Evolutionary conservation across 495 filamentous ascomycete species (phyloP), one percentile per base, ranked within the genome.

Genomic region (Talaromyces adpressus): DNA sequence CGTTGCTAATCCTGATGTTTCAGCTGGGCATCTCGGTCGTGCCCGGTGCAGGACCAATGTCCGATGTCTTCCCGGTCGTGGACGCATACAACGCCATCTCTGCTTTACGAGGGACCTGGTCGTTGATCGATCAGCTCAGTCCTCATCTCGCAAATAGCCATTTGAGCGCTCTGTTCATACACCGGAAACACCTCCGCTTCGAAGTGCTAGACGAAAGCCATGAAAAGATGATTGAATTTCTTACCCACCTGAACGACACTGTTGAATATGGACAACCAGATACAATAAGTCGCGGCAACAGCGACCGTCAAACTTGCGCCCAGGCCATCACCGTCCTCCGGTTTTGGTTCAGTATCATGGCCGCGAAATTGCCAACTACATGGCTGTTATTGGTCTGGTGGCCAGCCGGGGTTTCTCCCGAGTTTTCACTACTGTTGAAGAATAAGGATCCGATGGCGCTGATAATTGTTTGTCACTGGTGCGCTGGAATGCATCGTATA

Each of bases 321-420:
- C 60, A 62, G 41, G 60, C 60, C 3, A 62, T 62, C 60, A 62
- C 60, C 29, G 60, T 62, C 2, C 60, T 62, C 22, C 60, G 60
- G 9, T 62, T 62, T 32, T 62, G 60, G 60, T 62, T 51, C 47
- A 51, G 39, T 25, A 53, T 62, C 45, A 47, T 62, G 60, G 60
- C 60, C 23, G 60, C 60, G 12, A 47, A 62, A 52, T 52, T 62
- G 22, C 60, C 60, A 4, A 62, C 60, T 12, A 62, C 60, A 11
- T 62, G 60, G 60, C 60, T 62, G 60, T 23, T 62, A 6, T 11
- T 62, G 16, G 2, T 62, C 4, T 62, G 60, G 60, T 62, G 60
- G 60, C 60, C 60, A 2, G 60, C 60, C 2, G 60, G 60, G 0
- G 60, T 62, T 1, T 49, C 60, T 18, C 47, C 60, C 1, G 60